These are phyloP conservation scores for Avena atlantica DNA, from an alignment of 176 grass and related monocot genomes.

Conservation along the genomic window DNA sequence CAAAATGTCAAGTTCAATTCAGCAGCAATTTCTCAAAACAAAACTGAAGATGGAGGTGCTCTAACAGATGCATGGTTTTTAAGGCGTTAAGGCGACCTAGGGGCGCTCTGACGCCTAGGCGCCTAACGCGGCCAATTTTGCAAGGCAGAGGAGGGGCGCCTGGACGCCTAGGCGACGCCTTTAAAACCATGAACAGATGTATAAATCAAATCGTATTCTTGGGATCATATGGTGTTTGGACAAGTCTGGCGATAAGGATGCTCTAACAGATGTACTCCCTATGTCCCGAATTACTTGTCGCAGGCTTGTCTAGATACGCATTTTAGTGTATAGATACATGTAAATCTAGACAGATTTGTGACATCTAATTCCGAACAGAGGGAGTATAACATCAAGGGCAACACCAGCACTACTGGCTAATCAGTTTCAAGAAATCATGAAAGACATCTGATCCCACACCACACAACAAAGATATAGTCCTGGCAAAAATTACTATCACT, in stretches of 20 bases:
- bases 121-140: too few species aligned
- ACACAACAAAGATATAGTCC: not conserved
- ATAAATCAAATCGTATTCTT: not conserved
- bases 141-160: too few species aligned
- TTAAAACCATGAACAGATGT: not conserved
- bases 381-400: not conserved
- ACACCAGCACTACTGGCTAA: not conserved
- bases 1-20: not conserved
- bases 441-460: not conserved
- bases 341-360: too few species aligned
- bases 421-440: not conserved
- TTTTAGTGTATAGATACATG: too few species aligned
- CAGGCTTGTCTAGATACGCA: too few species aligned
- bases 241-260: not conserved
- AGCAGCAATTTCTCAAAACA: slow-evolving; percentile 1
- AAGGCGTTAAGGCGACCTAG: too few species aligned
- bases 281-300: too few species aligned
- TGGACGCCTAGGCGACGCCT: too few species aligned
- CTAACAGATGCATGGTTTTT: not conserved
- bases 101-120: too few species aligned
- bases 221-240: not conserved
- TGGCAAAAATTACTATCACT: not conserved
- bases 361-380: too few species aligned
- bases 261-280: slow-evolving; percentile 10
- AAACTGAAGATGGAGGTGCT: not conserved